Evolutionary conservation across 345 rosid species (phyloP), one percentile per base, ranked within the genome.

Genomic region (Bruguiera gymnorhiza): DNA sequence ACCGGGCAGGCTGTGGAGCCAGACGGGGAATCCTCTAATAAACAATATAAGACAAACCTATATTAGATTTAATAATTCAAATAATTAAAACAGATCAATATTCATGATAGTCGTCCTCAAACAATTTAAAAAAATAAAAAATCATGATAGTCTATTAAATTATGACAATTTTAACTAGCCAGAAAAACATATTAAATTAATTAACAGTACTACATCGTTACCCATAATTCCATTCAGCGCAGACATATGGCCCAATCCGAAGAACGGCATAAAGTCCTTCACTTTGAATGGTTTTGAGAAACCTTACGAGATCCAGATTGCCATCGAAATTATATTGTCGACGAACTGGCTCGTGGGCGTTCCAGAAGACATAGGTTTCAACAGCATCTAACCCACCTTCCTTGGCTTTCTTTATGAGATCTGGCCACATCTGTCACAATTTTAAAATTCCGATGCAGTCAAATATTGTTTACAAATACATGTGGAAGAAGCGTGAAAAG

Each of bases 351-450:
- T 90, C 97, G 10, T 90, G 92, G 21, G 81, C 70, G 62, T 86
- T 85, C 96, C 91, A 90, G 57, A 90, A 90, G 2, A 85, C 87
- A 21, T 88, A 90, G 23, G 97, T 90, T 34, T 90, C 88, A 37
- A 90, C 83, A 0, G 88, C 72, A 63, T 88, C 85, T 51, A 88
- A 70, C 50, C 92, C 93, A 0, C 97, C 92, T 16, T 73, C 80
- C 70, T 85, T 86, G 0, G 87, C 78, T 55, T 90, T 88, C 66
- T 52, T 75, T 10, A 86, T 82, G 5, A 89, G 74, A 58, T 79
- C 82, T 4, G 92, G 89, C 92, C 96, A 86, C 96, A 86, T 89
- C 92, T 87, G 53, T 20, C 3, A 37, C 8, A 23, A 23, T 10
- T 32, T 26, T 1, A 15, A 27, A 18, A 27, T 26, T 26, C 6